phyloP scores from a whole-genome alignment of 371 early-diverging fungal genomes.

The Lichtheimia ramosa region DNA sequence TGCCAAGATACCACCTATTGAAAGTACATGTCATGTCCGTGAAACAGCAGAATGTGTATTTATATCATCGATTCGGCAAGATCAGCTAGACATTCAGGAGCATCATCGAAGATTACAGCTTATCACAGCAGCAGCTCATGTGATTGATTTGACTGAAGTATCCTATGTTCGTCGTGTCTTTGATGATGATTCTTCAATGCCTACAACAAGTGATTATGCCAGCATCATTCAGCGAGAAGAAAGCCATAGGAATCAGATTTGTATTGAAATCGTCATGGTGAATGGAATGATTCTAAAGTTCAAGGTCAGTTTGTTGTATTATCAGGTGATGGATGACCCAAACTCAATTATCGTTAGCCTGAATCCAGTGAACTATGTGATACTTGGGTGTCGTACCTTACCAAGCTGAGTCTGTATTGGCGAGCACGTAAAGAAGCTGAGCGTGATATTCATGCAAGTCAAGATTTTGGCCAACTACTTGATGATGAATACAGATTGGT shows the following conservation, averaged over 20 bases:
- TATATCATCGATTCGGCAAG: slow-evolving; percentile 18
- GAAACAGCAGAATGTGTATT: slow-evolving; percentile 1
- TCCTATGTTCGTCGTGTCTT: slow-evolving; percentile 32
- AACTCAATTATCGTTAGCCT: slow-evolving; percentile 18
- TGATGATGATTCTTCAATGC: not conserved
- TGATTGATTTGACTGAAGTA: slow-evolving; percentile 56
- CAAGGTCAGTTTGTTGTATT: slow-evolving; percentile 19
- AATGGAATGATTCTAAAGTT: slow-evolving; percentile 37
- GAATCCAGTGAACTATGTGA: slow-evolving; percentile 47
- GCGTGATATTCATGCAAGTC: slow-evolving; percentile 31
- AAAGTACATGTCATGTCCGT: not conserved
- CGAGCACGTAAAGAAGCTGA: slow-evolving; percentile 48
- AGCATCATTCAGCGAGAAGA: too few relatives aligned
- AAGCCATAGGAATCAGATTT: slow-evolving; percentile 1
- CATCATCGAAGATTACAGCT: slow-evolving; percentile 45
- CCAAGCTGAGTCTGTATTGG: slow-evolving; percentile 52
- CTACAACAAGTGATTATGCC: too few relatives aligned
- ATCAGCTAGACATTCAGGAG: slow-evolving; percentile 18
- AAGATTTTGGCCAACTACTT: slow-evolving; percentile 13
- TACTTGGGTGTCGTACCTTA: slow-evolving; percentile 52
- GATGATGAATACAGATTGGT: slow-evolving; percentile 25
- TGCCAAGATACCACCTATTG: not conserved
- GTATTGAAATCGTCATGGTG: slow-evolving; percentile 42
- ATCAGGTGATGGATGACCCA: not conserved
- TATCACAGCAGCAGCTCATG: slow-evolving; percentile 42